Percentiles rank a stretch among this genome's conserved stretches.
Evolutionary conservation across 352 stramenopile species (phyloP).

Genomic region (Lagenidium sp.): DNA sequence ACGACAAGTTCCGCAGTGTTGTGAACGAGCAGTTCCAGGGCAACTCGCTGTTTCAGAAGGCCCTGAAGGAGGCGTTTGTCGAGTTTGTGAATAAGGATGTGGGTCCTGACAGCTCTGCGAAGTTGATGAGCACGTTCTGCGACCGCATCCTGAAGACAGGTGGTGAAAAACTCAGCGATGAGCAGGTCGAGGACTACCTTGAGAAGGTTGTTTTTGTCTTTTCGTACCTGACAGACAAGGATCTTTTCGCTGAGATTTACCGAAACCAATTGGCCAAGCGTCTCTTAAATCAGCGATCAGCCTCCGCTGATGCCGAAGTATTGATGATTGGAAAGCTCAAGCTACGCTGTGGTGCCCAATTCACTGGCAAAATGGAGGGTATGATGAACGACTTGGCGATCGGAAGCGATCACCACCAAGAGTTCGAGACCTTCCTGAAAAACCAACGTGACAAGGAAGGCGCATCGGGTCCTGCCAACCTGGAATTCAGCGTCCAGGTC

Average conservation of each 20-base stretch:
- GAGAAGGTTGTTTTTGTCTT: conserved; percentile 99
- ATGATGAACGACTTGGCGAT: conserved; percentile 99
- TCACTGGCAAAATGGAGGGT: conserved; percentile 99
- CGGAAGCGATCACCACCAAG: conserved; percentile 93
- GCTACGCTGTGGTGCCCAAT: conserved; percentile 97
- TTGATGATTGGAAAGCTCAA: conserved; percentile 99
- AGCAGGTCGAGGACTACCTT: conserved; percentile 95
- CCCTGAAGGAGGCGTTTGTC: conserved; percentile 99
- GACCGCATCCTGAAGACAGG: conserved; percentile 98
- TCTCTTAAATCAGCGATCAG: conserved; percentile 96
- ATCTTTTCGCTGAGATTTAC: conserved; percentile 99
- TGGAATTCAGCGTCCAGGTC: conserved; percentile 97
- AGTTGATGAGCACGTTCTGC: conserved; percentile 99
- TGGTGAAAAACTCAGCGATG: conserved; percentile 96
- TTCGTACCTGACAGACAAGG: conserved; percentile 99
- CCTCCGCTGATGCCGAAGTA: conserved; percentile 96
- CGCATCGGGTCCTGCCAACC: conserved; percentile 25
- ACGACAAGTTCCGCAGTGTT: conserved; percentile 97
- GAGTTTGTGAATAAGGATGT: conserved; percentile 99
- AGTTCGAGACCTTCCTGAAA: conserved; percentile 93
- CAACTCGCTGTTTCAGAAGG: conserved; percentile 98
- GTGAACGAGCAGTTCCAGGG: conserved; percentile 96
- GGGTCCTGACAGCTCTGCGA: conserved; percentile 94
- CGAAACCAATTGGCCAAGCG: conserved; percentile 98
- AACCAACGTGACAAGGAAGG: conserved; percentile 68